These are phyloP conservation scores for Hymenoscyphus fraxineus DNA, from an alignment of 2,329 filamentous ascomycete species.

Conservation along the genomic window DNA sequence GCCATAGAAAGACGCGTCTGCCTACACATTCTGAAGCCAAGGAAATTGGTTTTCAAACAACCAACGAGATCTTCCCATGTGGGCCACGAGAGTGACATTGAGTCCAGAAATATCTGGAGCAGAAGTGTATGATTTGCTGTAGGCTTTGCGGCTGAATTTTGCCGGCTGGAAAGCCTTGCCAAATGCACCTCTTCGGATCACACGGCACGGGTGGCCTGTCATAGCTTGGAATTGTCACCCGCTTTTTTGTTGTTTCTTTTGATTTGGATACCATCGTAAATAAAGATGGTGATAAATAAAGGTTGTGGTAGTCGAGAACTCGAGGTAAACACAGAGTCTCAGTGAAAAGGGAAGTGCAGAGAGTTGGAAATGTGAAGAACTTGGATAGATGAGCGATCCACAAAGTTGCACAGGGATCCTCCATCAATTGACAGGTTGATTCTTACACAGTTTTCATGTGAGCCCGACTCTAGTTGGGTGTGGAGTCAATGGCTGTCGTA, in stretches of 20 bases:
- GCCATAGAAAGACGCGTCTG: conserved; percentile 1
- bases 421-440: too few relatives aligned
- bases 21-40: conserved; percentile 9
- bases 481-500: too few relatives aligned
- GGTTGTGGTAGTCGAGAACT: too few relatives aligned
- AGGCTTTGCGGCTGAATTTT: not conserved
- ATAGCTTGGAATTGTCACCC: not conserved
- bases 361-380: too few relatives aligned
- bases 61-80: not conserved
- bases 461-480: too few relatives aligned
- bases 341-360: too few relatives aligned
- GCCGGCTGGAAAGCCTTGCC: not conserved
- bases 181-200: not conserved
- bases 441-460: too few relatives aligned
- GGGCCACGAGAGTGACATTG: conserved; percentile 1
- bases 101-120: not conserved
- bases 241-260: not conserved
- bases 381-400: too few relatives aligned
- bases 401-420: too few relatives aligned
- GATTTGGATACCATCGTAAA: not conserved
- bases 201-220: not conserved
- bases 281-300: too few relatives aligned
- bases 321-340: too few relatives aligned
- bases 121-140: not conserved
- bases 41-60: not conserved